These are phyloP conservation scores for Eucalyptus pauciflora DNA, from an alignment of 345 rosid species.

Conservation along the genomic window DNA sequence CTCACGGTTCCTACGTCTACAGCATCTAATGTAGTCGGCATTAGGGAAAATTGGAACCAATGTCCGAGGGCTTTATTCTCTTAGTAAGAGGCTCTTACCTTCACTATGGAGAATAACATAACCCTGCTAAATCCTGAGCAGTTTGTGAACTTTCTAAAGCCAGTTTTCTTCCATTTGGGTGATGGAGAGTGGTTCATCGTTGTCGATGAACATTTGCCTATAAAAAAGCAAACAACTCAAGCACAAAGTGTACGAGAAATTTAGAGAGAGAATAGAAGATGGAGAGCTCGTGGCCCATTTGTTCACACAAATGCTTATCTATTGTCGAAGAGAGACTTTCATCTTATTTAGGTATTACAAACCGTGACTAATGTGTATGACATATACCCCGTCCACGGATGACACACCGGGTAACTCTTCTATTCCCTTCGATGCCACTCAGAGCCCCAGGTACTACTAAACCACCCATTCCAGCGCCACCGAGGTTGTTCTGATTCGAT, in stretches of 20 bases:
- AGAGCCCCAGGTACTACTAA: background rate
- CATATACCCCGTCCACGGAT: background rate
- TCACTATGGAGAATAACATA: background rate
- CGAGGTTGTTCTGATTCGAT: background rate
- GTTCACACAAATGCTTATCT: background rate
- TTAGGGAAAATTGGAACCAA: background rate
- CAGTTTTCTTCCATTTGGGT: background rate
- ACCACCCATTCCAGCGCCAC: background rate
- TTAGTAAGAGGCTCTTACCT: background rate
- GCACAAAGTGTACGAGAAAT: background rate
- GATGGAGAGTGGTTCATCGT: background rate
- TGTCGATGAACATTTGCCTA: background rate
- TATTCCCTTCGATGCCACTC: background rate
- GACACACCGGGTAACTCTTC: background rate
- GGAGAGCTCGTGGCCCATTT: background rate
- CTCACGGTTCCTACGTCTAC: background rate
- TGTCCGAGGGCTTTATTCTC: background rate
- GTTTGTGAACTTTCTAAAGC: background rate
- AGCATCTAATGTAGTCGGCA: fast-evolving
- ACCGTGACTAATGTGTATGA: background rate
- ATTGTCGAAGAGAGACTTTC: background rate
- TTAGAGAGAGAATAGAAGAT: background rate
- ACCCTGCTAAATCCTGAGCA: background rate
- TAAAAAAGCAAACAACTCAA: background rate
- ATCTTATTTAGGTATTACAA: background rate